Percentiles rank a stretch among this genome's conserved stretches.
Evolutionary conservation across 495 filamentous ascomycete species (phyloP).

Genomic region (Tuber umbilicatum): DNA sequence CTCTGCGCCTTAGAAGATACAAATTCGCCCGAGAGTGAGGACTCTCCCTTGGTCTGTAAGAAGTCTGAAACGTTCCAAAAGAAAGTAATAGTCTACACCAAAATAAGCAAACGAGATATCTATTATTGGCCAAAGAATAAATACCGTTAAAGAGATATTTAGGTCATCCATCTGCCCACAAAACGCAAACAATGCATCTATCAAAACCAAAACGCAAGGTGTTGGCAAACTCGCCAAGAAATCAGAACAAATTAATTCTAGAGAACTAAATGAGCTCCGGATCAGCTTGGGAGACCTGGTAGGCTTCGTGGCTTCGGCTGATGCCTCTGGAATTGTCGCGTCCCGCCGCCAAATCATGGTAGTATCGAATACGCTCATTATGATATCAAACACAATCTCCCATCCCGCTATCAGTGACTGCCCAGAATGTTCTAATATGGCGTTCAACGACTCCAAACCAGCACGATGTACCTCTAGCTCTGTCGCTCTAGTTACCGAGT

Average conservation of each 20-base stretch:
- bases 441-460: conserved; percentile 71
- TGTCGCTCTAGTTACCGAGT: conserved; percentile 48
- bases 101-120: conserved; percentile 10
- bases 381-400: conserved; percentile 76
- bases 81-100: conserved; percentile 63
- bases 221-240: conserved; percentile 75
- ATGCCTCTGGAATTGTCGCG: conserved; percentile 31
- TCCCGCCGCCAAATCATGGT: conserved; percentile 41
- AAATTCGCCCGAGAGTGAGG: conserved; percentile 46
- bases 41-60: conserved; percentile 46
- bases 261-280: conserved; percentile 73
- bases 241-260: conserved; percentile 91
- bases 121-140: conserved; percentile 44
- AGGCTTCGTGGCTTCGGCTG: conserved; percentile 53
- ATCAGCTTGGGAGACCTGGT: conserved; percentile 56
- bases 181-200: conserved; percentile 84
- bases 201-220: conserved; percentile 69
- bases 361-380: conserved; percentile 71
- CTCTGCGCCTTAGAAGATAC: conserved; percentile 45
- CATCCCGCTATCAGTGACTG: conserved; percentile 76
- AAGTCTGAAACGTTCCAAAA: conserved; percentile 94
- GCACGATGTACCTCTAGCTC: conserved; percentile 78
- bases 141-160: conserved; percentile 77
- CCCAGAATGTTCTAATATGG: conserved; percentile 79
- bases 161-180: conserved; percentile 81